Base-by-base conservation (phyloP, 2,329 filamentous ascomycete genomes). In the Cladosporium sp. region DNA sequence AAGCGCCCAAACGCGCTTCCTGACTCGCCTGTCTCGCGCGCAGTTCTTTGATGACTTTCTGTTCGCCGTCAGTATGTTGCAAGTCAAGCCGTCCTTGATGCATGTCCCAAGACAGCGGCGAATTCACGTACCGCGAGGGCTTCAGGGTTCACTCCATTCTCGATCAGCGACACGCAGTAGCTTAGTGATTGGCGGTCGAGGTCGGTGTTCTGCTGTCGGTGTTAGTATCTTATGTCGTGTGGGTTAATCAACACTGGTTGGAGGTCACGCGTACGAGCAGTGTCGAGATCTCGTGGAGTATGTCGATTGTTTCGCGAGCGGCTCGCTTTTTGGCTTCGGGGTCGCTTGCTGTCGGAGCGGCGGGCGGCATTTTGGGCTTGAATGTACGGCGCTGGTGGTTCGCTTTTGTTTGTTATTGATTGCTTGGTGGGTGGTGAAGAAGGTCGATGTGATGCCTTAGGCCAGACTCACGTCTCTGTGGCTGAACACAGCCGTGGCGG, bases 121-220 rank as follows among this genome's bases (percentile, higher is more conserved):
- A 12, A 78, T 12, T 34, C 30, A 34, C 90, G 70, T 82, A 97
- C 94, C 22, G 93, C 92, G 34, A 99, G 80, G 1, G 93, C 94
- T 73, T 97, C 93, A 0, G 94, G 94, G 71, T 96, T 96, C 30
- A 97, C 91, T 14, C 94, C 94, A 70, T 96, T 96, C 76, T 99
- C 94, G 67, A 99, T 95, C 74, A 99, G 84, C 56, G 92, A 96
- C 61, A 97, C 93, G 75, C 94, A 99, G 63, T 97, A 90, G 3
- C 92, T 96, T 17, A 99, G 81, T 19, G 92, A 92, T 56, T 92
- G 88, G 34, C 93, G 87, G 74, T 97, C 92, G 47, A 99, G 86
- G 64, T 96, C 85, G 62, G 93, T 96, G 76, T 97, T 97, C 93
- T 97, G 49, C 42, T 14, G n/a, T 3, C 22, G n/a, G 12, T 9